Base-by-base conservation (phyloP, 495 filamentous ascomycete species). In the Aspergillus ostianus region DNA sequence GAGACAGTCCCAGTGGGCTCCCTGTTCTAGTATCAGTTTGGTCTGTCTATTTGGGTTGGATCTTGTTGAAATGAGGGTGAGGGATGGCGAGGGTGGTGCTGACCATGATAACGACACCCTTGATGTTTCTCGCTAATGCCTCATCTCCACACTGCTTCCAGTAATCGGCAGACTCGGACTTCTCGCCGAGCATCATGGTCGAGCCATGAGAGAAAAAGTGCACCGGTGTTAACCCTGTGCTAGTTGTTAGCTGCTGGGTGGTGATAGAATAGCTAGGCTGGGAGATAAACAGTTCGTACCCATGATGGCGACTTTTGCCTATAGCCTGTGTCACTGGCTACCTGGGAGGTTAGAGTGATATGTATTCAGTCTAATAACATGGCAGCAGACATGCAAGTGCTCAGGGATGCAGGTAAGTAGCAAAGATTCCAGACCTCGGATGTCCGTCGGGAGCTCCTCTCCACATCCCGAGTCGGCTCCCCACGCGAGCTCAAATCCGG, bases 131-230 rank as follows among this genome's bases (percentile, higher is more conserved):
- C 2, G 74, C 78, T 0, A 86, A 72, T 0, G 84, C 85, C 57
- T 82, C 82, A 56, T 85, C 82, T 6, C 85, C 85, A 64, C 82
- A 85, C 61, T 79, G 74, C 56, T 83, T 82, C 85, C 85, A 87
- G 66, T 86, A 86, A 7, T 76, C 74, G 13, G 82, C 84, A 0
- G 82, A 84, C 17, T 73, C 63, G 47, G 78, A 82, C 58, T 84
- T 77, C 58, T 85, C 85, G 47, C 84, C 85, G 15, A 87, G 73
- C 84, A 87, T 87, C 83, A 85, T 85, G 26, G 84, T 86, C 44
- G 82, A 84, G 69, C 85, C 85, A 78, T 87, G 85, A 15, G 85
- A 87, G 72, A 87, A 86, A 72, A 87, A 84, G 62, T 86, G 84
- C 6, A 85, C 85, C 2, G 85, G 85, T 5, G 82, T 77, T 20